Percentiles rank a stretch among this genome's conserved stretches.
These are phyloP conservation scores for Meyerozyma carpophila DNA, from an alignment of 1,139 yeast genomes.

Conservation along the genomic window DNA sequence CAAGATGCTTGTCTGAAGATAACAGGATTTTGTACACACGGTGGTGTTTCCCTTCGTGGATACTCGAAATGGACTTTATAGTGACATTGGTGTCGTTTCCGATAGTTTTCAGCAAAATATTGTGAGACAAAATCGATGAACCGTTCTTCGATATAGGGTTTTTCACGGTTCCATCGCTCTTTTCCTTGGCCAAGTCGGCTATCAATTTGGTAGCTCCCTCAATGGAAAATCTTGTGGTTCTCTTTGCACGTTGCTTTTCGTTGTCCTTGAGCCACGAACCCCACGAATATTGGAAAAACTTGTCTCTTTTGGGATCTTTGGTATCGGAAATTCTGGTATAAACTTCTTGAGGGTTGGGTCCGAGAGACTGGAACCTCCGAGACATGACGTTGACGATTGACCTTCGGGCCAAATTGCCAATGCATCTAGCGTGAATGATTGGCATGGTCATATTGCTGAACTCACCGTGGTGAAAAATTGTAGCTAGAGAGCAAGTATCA, in stretches of 20 bases:
- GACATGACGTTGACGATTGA: not conserved
- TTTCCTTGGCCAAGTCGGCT: slow-evolving; percentile 27
- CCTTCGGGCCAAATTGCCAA: not conserved
- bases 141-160: slow-evolving; percentile 41
- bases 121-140: slow-evolving; percentile 40
- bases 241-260: slow-evolving; percentile 60
- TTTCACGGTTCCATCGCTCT: slow-evolving; percentile 16
- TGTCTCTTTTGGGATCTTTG: slow-evolving; percentile 63
- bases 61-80: slow-evolving; percentile 72
- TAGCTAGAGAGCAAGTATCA: not conserved
- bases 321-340: slow-evolving; percentile 54
- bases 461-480: not conserved
- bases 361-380: slow-evolving; percentile 10
- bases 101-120: slow-evolving; percentile 32
- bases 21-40: slow-evolving; percentile 71
- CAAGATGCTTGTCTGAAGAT: slow-evolving; percentile 55
- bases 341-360: slow-evolving; percentile 28
- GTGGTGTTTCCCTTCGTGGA: slow-evolving; percentile 93
- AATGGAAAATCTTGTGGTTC: slow-evolving; percentile 80
- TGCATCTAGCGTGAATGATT: not conserved
- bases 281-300: slow-evolving; percentile 86
- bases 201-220: slow-evolving; percentile 61
- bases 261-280: slow-evolving; percentile 91
- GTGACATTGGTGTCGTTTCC: slow-evolving; percentile 28
- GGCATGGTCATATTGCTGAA: not conserved